These are phyloP conservation scores for Russula emetica DNA, from an alignment of 768 basidiomycete genomes.

Conservation along the genomic window DNA sequence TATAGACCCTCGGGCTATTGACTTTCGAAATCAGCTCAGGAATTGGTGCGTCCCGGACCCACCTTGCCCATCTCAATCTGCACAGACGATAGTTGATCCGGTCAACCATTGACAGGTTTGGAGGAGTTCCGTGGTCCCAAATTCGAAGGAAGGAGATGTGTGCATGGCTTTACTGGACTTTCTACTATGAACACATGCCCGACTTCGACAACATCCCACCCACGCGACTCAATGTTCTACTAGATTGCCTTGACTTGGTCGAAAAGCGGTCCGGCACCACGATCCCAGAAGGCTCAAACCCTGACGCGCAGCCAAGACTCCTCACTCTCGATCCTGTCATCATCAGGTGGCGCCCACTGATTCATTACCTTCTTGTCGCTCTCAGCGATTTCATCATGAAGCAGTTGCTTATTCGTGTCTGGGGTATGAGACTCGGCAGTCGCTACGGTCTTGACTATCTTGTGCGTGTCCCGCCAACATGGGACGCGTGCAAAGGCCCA, in stretches of 20 bases:
- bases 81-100: neutral
- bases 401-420: constrained; percentile 41
- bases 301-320: constrained; percentile 50
- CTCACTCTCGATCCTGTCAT: constrained; percentile 76
- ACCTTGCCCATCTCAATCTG: neutral
- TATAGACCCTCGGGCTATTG: constrained; percentile 66
- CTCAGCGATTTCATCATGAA: constrained; percentile 47
- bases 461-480: constrained; percentile 61
- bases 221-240: constrained; percentile 47
- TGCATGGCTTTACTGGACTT: constrained; percentile 80
- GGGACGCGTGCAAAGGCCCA: constrained; percentile 54
- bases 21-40: constrained; percentile 64
- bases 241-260: constrained; percentile 56
- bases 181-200: constrained; percentile 66
- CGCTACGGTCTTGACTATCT: constrained; percentile 78
- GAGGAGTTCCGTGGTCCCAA: constrained; percentile 66
- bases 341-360: constrained; percentile 62
- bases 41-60: constrained; percentile 41
- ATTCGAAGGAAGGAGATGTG: constrained; percentile 60
- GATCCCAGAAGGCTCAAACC: constrained; percentile 58
- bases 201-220: constrained; percentile 45
- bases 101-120: constrained; percentile 52
- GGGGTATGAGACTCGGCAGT: constrained; percentile 43
- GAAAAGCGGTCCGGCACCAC: constrained; percentile 67
- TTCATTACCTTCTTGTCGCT: constrained; percentile 54